Conservation (phyloP, 208 protist species). For the Trypanosoma cruzi region DNA sequence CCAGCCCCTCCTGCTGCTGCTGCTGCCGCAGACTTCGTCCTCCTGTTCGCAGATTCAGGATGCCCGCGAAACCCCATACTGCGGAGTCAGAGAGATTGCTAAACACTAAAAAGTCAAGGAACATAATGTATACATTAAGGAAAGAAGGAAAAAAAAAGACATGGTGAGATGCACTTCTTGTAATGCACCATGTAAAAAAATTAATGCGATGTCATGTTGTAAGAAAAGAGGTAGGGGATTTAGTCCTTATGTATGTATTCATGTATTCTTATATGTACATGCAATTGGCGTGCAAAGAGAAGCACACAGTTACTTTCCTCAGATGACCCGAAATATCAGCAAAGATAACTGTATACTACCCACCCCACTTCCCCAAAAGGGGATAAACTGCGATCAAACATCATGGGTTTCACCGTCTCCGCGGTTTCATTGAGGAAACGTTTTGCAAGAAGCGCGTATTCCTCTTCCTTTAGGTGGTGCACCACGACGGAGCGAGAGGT, state of each 20-base stretch:
- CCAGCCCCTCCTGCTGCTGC: no score
- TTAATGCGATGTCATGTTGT: no score
- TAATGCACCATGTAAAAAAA: no score
- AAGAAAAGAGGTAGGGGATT: no score
- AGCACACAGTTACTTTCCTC: no score
- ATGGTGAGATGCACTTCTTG: no score
- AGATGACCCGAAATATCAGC: background rate
- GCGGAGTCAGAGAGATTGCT: background rate
- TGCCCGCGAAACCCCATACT: constrained; percentile 5
- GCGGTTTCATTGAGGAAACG: background rate
- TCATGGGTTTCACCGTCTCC: background rate
- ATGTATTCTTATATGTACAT: no score
- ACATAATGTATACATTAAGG: background rate
- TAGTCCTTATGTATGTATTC: no score
- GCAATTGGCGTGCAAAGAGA: no score
- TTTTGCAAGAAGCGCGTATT: constrained; percentile 6
- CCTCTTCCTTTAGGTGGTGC: constrained; percentile 12
- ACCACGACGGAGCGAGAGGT: constrained; percentile 9
- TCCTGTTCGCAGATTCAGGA: background rate
- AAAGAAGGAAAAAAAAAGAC: background rate
- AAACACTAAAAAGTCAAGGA: background rate
- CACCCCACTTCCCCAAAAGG: constrained; percentile 5
- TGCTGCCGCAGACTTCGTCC: background rate
- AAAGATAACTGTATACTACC: background rate
- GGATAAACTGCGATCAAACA: background rate